phyloP scores from a whole-genome alignment of 371 early-diverging fungal genomes.

The Synchytrium microbalum region DNA sequence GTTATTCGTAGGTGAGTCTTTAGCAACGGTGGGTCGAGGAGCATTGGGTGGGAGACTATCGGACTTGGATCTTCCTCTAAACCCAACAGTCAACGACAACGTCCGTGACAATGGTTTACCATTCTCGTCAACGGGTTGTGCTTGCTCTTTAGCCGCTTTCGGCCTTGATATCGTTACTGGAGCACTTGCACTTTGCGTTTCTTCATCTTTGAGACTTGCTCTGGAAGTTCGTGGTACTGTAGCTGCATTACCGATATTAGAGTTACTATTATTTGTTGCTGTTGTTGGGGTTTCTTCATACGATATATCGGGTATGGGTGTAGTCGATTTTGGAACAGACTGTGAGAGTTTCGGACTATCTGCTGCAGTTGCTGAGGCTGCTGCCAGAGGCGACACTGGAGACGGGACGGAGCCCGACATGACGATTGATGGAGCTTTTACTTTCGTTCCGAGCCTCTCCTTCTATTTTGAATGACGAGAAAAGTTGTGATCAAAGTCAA shows the following conservation, averaged over 20 bases:
- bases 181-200: no score
- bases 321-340: neutral
- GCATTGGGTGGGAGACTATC: neutral
- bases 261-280: neutral
- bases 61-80: neutral
- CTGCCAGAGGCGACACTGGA: neutral
- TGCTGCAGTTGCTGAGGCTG: neutral
- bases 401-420: neutral
- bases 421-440: neutral
- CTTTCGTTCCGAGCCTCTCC: neutral
- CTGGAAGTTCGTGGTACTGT: no score
- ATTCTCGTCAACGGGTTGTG: neutral
- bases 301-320: neutral
- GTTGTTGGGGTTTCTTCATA: no score
- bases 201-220: no score
- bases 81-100: no score
- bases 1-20: neutral
- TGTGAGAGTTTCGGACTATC: no score
- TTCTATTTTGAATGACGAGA: neutral
- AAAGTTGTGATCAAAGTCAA: neutral
- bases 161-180: no score
- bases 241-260: neutral
- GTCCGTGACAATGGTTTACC: neutral
- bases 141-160: no score
- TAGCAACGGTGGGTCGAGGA: neutral